Evolutionary conservation across 768 basidiomycete genomes (phyloP), one percentile per base, ranked within the genome.

Genomic region (Mycena leptocephala): DNA sequence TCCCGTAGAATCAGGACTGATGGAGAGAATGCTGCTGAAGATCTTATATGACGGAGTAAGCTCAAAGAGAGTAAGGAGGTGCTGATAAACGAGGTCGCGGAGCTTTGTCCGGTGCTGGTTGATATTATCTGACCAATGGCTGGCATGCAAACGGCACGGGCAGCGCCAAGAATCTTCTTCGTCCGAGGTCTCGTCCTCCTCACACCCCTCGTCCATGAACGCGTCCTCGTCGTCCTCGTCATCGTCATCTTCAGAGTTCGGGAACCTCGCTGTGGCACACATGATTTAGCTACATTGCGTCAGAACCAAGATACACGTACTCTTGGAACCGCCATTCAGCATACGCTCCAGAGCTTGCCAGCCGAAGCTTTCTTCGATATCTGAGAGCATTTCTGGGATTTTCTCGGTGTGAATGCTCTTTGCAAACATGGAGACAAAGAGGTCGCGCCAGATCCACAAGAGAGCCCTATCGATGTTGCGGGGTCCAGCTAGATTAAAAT

Each of bases 361-460:
- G 10, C 91, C 90, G 78, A 91, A 80, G 14, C 83, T 75, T 22
- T 84, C 75, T 43, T 91, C 90, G 62, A 94, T 90, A 71, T 94
- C 93, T n/a, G 87, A 84, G 26, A 94, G 82, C 88, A 94, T 93
- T 9, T 89, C 86, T 0, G 89, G 87, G 18, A 93, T 84, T 62
- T 77, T 75, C 51, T 83, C 79, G 77, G 56, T 81, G 74, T 78
- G 79, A 68, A 48, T 82, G 67, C 77, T 87, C 81, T 73, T 83
- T 0, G 88, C 87, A 10, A 91, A 87, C 81, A 94, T 83, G 30
- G 88, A 89, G 11, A 94, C 80, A 75, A 94, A 90, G 24, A 94
- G 85, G 74, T 94, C 94, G 8, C 90, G 84, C 90, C 91, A 89
- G 46, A 92, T 90, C 87, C 87, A 89, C 28, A 86, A 82, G 8